phyloP scores from a whole-genome alignment of 164 flowering plant genomes.

The Piper betle region DNA sequence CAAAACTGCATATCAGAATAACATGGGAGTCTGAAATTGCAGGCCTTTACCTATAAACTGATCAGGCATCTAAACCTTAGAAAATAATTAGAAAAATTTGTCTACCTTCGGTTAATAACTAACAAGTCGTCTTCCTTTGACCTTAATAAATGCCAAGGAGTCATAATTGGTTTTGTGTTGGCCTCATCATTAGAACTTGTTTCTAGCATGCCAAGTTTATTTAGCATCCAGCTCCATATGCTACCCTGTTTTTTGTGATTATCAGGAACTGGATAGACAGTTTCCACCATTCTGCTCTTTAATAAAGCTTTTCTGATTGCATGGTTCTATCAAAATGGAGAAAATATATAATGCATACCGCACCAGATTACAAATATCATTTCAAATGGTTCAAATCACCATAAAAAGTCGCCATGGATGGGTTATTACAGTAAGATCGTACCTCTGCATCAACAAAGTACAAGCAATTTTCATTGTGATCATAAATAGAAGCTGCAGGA shows the following conservation, averaged over 20 bases:
- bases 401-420: neutral
- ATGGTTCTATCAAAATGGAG: constrained; percentile 46
- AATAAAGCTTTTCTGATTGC: constrained; percentile 87
- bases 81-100: no score
- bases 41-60: no score
- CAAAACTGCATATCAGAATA: constrained; percentile 38
- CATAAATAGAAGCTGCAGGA: constrained; percentile 75
- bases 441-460: constrained; percentile 96
- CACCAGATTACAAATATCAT: no score
- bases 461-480: constrained; percentile 46
- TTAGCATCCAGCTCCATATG: constrained; percentile 63
- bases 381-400: no score
- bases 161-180: constrained; percentile 28
- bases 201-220: constrained; percentile 40
- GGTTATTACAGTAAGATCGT: constrained; percentile 1
- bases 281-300: constrained; percentile 56
- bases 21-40: neutral
- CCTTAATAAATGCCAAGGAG: constrained; percentile 84
- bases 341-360: neutral
- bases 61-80: neutral
- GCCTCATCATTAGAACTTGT: constrained; percentile 19
- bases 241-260: constrained; percentile 21
- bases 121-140: constrained; percentile 29
- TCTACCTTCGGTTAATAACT: constrained; percentile 56
- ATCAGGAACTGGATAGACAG: constrained; percentile 38